Percentiles rank a stretch among this genome's conserved stretches.
Conservation (phyloP, 768 basidiomycete genomes). For the Asterophora lycoperdoides region DNA sequence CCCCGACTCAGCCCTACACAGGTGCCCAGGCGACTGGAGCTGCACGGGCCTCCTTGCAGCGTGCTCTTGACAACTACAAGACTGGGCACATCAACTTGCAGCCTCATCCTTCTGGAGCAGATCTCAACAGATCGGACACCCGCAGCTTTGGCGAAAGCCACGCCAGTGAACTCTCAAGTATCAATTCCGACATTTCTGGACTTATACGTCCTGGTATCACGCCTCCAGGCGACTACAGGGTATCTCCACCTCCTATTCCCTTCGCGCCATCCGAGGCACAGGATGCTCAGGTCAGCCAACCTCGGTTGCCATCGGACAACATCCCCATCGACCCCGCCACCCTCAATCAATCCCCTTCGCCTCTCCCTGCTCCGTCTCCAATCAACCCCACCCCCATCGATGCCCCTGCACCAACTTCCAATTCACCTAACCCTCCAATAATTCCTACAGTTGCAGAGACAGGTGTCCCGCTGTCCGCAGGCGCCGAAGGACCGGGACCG, state of each 20-base stretch:
- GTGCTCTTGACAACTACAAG: conserved; percentile 74
- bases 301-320: conserved; percentile 20
- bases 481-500: conserved; percentile 58
- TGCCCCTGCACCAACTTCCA: conserved; percentile 22
- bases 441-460: conserved; percentile 73
- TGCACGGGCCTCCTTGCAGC: conserved; percentile 70
- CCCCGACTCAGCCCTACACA: conserved; percentile 48
- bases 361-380: conserved; percentile 26
- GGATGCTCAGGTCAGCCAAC: neutral
- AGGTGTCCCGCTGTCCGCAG: conserved; percentile 63
- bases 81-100: conserved; percentile 59
- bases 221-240: conserved; percentile 32
- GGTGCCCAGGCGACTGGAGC: conserved; percentile 62
- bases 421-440: conserved; percentile 26
- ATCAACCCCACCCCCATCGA: conserved; percentile 19
- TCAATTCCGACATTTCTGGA: conserved; percentile 32
- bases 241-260: conserved; percentile 10
- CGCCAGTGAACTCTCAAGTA: conserved; percentile 62
- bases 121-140: conserved; percentile 67
- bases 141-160: conserved; percentile 85
- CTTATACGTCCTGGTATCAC: conserved; percentile 33
- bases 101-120: conserved; percentile 40
- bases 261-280: conserved; percentile 14
- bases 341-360: conserved; percentile 17
- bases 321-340: conserved; percentile 22